phyloP scores from a whole-genome alignment of 345 rosid species.

The Brassica rapa region DNA sequence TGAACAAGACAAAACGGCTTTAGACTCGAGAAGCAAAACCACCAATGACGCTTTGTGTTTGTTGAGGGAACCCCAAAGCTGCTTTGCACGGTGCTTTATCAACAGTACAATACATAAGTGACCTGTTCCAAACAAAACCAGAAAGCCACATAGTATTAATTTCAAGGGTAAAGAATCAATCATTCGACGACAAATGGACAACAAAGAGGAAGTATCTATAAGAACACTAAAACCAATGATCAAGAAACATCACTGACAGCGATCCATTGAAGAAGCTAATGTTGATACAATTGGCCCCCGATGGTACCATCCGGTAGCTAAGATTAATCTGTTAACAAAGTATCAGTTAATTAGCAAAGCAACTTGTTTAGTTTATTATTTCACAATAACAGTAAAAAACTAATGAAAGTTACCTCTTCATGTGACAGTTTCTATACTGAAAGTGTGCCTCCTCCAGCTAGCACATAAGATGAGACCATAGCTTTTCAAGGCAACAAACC shows the following conservation, averaged over 20 bases:
- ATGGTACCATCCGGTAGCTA: conserved; percentile 14
- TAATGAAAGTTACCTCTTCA: conserved; percentile 13
- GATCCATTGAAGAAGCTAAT: not conserved
- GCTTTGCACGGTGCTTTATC: not conserved
- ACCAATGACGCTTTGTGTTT: not conserved
- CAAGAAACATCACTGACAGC: conserved; percentile 12
- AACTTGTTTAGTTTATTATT: not conserved
- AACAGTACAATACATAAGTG: not conserved
- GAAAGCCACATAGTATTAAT: too few species aligned
- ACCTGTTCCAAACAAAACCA: not conserved
- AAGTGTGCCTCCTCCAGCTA: conserved; percentile 20
- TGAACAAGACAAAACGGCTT: not conserved
- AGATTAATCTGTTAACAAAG: conserved; percentile 11
- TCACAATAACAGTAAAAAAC: not conserved
- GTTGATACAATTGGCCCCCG: not conserved
- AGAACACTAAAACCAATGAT: not conserved
- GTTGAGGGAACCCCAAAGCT: not conserved
- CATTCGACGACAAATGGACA: not conserved
- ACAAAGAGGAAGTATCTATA: not conserved
- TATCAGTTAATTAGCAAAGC: not conserved
- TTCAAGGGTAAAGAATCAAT: not conserved
- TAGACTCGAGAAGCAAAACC: not conserved
- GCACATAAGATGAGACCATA: conserved; percentile 2
- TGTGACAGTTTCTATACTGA: conserved; percentile 12
- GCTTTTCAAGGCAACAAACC: conserved; percentile 41